A percentile compares a stretch with the other conserved stretches of the same genome.
These are phyloP conservation scores for Schizochytrium sp. DNA, from an alignment of 108 stramenopile species.

Conservation along the genomic window DNA sequence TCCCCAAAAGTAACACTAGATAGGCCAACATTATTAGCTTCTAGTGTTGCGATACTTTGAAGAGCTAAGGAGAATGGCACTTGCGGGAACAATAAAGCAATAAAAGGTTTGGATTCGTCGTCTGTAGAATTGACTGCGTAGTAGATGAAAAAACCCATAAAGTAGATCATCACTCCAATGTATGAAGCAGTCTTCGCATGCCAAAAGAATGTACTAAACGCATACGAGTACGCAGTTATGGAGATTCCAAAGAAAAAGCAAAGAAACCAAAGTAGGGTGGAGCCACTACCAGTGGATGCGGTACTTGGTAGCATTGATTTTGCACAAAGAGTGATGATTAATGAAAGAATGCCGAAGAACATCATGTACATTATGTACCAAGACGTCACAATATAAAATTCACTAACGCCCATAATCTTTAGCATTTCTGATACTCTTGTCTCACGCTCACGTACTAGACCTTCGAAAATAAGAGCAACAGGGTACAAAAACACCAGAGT, in stretches of 20 bases:
- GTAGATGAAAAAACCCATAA: constrained; percentile 76
- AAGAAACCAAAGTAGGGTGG: constrained; percentile 70
- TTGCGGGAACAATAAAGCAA: background rate
- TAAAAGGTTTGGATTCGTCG: constrained; percentile 30
- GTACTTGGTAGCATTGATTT: constrained; percentile 68
- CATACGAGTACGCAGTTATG: constrained; percentile 69
- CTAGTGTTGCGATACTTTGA: background rate
- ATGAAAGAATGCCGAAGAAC: constrained; percentile 1
- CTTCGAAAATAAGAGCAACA: constrained; percentile 69
- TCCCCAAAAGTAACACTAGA: background rate
- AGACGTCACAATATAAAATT: constrained; percentile 26
- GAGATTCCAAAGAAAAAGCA: constrained; percentile 68
- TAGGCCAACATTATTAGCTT: background rate
- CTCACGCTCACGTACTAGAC: constrained; percentile 69
- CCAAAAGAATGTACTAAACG: constrained; percentile 65
- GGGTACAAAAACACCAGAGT: constrained; percentile 78
- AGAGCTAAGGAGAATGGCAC: constrained; percentile 40
- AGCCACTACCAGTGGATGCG: constrained; percentile 53
- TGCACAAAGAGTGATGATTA: constrained; percentile 62
- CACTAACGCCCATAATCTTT: constrained; percentile 68
- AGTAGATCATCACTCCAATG: constrained; percentile 77
- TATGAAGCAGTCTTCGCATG: constrained; percentile 74
- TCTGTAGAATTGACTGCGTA: constrained; percentile 67
- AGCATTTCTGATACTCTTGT: constrained; percentile 65
- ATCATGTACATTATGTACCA: constrained; percentile 41